Percentiles rank a stretch among this genome's conserved stretches.
Evolutionary conservation across 345 rosid genomes (phyloP).

Genomic region (Eutrema heterophyllum): DNA sequence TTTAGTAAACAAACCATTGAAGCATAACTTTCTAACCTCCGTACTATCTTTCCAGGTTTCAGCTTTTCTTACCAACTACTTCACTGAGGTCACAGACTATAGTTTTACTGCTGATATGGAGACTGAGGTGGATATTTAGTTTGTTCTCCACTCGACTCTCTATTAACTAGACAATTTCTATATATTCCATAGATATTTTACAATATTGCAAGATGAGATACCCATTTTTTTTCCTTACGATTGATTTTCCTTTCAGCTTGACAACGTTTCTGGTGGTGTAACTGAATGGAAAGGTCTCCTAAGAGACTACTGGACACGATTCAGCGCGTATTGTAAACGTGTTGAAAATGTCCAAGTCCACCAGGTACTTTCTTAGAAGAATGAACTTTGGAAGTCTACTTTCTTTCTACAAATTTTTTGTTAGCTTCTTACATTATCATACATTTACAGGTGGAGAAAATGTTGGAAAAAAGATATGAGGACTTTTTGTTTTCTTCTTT

Average conservation of each 20-base stretch:
- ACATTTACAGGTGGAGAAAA: conserved; percentile 83
- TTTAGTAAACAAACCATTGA: background rate
- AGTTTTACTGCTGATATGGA: conserved; percentile 99
- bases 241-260: conserved; percentile 57
- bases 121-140: conserved; percentile 54
- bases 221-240: background rate
- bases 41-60: conserved; percentile 58
- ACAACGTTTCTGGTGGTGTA: conserved; percentile 90
- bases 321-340: conserved; percentile 70
- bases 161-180: conserved; percentile 1
- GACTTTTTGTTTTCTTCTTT: conserved; percentile 77
- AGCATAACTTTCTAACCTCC: conserved; percentile 3
- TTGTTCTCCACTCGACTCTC: background rate
- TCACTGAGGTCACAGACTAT: conserved; percentile 89
- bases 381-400: conserved; percentile 4
- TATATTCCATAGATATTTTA: background rate
- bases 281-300: conserved; percentile 99
- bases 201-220: conserved; percentile 2
- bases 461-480: conserved; percentile 82
- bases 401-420: background rate
- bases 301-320: conserved; percentile 85
- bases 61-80: conserved; percentile 84
- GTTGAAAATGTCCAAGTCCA: conserved; percentile 61
- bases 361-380: conserved; percentile 50
- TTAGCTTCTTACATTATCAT: background rate